Percentiles rank a stretch among this genome's conserved stretches.
Conservation (phyloP, 305 asterid genomes). For the Caryopteris hybrid region DNA sequence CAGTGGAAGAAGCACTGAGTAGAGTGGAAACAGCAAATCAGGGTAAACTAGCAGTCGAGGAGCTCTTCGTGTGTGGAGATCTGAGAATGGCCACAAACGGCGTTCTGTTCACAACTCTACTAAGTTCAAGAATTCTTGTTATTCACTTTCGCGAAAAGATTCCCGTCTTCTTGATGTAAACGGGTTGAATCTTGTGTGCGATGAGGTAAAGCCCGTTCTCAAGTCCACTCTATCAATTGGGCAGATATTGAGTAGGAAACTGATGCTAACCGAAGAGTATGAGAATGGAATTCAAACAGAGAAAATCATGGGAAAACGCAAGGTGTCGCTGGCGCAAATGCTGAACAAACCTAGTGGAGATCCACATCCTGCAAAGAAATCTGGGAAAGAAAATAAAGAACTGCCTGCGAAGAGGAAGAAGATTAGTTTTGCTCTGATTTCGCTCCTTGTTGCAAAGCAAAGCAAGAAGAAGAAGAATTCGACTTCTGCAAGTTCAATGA, state of each 20-base stretch:
- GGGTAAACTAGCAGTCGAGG: constrained; percentile 80
- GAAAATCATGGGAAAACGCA: constrained; percentile 37
- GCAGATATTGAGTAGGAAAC: constrained; percentile 79
- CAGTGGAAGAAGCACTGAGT: constrained; percentile 73
- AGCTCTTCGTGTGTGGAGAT: constrained; percentile 82
- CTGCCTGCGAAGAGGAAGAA: constrained; percentile 74
- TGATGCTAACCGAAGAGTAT: constrained; percentile 66
- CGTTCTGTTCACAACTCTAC: constrained; percentile 42
- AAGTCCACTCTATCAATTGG: constrained; percentile 82
- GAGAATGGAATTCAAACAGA: constrained; percentile 36
- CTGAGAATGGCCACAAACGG: constrained; percentile 71
- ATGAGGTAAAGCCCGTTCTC: constrained; percentile 53
- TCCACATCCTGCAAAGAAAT: constrained; percentile 18
- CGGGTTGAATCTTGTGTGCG: constrained; percentile 37
- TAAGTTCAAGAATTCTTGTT: constrained; percentile 61
- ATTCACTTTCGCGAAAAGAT: constrained; percentile 45
- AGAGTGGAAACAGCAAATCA: constrained; percentile 72
- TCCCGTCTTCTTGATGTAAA: constrained; percentile 47
- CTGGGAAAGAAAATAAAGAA: constrained; percentile 44
- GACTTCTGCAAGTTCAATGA: constrained; percentile 14
- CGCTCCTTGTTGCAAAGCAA: constrained; percentile 60
- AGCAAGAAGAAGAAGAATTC: constrained; percentile 52
- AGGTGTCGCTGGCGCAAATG: constrained; percentile 78
- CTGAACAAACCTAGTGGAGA: constrained; percentile 41
- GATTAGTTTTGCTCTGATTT: constrained; percentile 65